phyloP scores from a whole-genome alignment of 805 yeast genomes.

The Candida broadrunensis region DNA sequence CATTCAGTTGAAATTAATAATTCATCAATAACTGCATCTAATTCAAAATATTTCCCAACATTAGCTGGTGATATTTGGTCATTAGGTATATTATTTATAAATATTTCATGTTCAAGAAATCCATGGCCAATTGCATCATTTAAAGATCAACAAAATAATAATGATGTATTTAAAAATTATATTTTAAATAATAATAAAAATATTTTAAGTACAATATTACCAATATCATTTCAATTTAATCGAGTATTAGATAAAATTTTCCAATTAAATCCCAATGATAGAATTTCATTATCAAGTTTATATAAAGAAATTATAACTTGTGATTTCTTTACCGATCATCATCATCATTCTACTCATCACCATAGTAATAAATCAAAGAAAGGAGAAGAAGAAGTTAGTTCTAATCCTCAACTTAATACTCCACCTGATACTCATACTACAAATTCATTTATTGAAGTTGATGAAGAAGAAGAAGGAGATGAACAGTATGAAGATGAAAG shows the following conservation, averaged over 20 bases:
- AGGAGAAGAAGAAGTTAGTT: background rate
- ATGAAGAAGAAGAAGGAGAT: constrained; percentile 5
- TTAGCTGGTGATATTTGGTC: constrained; percentile 82
- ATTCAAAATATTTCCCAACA: constrained; percentile 54
- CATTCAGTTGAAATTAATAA: constrained; percentile 11
- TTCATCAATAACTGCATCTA: constrained; percentile 15
- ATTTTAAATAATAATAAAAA: constrained; percentile 48
- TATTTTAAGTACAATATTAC: constrained; percentile 64
- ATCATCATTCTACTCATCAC: background rate
- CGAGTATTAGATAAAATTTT: constrained; percentile 46
- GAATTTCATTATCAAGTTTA: constrained; percentile 40
- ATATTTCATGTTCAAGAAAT: constrained; percentile 77
- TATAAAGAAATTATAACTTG: constrained; percentile 32
- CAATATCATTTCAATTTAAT: constrained; percentile 65
- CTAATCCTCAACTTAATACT: constrained; percentile 7
- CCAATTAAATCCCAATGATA: constrained; percentile 45
- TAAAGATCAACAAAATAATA: constrained; percentile 38
- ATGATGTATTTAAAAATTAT: constrained; percentile 60
- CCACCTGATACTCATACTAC: constrained; percentile 10
- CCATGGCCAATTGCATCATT: constrained; percentile 86
- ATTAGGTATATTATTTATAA: constrained; percentile 74
- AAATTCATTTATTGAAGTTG: constrained; percentile 7
- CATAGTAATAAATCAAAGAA: background rate
- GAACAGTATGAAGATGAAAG: constrained; percentile 2
- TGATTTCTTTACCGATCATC: constrained; percentile 28